Conservation (phyloP, 345 rosid genomes). For the Populus deltoides region DNA sequence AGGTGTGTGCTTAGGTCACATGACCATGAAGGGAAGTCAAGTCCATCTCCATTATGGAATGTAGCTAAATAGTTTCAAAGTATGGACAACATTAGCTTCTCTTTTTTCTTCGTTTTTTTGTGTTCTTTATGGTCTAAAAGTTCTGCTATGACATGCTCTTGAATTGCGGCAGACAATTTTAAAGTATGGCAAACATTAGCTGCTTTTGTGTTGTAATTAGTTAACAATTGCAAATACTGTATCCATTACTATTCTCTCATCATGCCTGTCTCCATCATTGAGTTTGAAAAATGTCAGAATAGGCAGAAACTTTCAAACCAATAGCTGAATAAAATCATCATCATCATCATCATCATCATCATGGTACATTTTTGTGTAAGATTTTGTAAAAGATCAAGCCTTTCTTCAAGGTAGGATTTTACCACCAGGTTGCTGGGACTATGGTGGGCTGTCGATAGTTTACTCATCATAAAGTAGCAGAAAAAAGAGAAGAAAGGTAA, state of each 20-base stretch:
- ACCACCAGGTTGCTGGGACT: not conserved
- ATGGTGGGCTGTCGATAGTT: conserved; percentile 20
- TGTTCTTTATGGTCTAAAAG: not conserved
- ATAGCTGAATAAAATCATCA: not conserved
- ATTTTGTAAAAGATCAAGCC: not conserved
- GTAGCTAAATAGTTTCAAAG: not conserved
- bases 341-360: too few relatives aligned
- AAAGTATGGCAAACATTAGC: not conserved
- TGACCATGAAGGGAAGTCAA: not conserved
- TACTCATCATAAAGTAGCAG: conserved; percentile 1
- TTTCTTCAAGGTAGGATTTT: too few relatives aligned
- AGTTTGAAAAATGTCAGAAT: not conserved
- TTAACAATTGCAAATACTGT: not conserved
- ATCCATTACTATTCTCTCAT: not conserved
- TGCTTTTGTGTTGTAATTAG: not conserved
- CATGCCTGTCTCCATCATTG: not conserved
- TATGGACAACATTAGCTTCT: too few relatives aligned
- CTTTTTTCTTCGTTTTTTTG: too few relatives aligned
- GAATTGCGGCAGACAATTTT: not conserved
- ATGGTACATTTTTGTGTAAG: not conserved
- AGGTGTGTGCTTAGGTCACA: not conserved
- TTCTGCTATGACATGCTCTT: not conserved
- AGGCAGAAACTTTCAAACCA: not conserved
- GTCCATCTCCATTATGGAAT: not conserved
- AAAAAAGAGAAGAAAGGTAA: not conserved